Percentiles rank a stretch among this genome's conserved stretches.
Conservation (phyloP, 1,284 basidiomycete genomes). For the Pseudozyma sp. region DNA sequence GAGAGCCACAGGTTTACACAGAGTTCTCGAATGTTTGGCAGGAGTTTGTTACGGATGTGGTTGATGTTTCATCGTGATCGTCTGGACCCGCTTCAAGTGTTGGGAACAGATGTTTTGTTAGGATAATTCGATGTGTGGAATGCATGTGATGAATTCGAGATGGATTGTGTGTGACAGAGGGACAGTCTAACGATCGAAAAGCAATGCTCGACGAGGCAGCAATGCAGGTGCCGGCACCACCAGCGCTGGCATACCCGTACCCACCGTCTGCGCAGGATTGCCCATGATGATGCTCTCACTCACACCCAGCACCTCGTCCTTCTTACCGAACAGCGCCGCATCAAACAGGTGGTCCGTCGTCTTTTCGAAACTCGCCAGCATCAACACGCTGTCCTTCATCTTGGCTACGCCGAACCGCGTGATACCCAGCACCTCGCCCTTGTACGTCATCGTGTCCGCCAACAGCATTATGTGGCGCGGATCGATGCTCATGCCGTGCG, state of each 20-base stretch:
- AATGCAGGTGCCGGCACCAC: constrained; percentile 50
- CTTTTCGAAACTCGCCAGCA: constrained; percentile 99
- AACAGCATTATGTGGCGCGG: constrained; percentile 98
- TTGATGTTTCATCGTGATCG: background rate
- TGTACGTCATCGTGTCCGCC: constrained; percentile 99
- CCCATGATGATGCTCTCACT: constrained; percentile 99
- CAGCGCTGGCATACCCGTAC: constrained; percentile 77
- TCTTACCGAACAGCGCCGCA: constrained; percentile 94
- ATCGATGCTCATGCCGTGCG: constrained; percentile 98
- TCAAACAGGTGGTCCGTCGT: constrained; percentile 99
- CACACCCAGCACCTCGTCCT: constrained; percentile 92
- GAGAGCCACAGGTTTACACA: constrained; percentile 15
- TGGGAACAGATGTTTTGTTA: background rate
- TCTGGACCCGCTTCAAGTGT: background rate
- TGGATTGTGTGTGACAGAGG: too few species aligned
- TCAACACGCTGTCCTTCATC: constrained; percentile 99
- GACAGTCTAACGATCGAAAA: constrained; percentile 53
- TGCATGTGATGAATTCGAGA: background rate
- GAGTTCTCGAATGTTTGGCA: constrained; percentile 22
- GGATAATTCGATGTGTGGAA: background rate
- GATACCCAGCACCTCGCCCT: constrained; percentile 98
- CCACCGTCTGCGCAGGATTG: constrained; percentile 93
- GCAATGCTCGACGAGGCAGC: constrained; percentile 47
- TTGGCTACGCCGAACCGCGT: constrained; percentile 99
- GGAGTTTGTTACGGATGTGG: constrained; percentile 16